A percentile compares a stretch with the other conserved stretches of the same genome.
Conservation (phyloP, 768 basidiomycete genomes). For the Lactarius evosmus region DNA sequence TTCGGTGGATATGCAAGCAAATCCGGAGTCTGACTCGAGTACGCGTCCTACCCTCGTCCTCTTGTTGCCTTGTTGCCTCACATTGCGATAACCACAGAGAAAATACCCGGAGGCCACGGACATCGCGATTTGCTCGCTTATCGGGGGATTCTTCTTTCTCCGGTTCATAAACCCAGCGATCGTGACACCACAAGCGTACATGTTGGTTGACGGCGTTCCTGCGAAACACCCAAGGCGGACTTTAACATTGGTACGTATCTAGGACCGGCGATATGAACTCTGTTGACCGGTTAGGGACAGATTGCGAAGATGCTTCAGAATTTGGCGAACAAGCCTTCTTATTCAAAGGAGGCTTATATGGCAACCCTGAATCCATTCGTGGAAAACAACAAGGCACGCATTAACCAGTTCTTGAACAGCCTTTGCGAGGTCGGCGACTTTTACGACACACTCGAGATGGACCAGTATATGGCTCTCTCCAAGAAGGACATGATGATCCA, state of each 20-base stretch:
- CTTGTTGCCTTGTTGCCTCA: background rate
- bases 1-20: slow-evolving; percentile 99
- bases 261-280: background rate
- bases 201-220: slow-evolving; percentile 97
- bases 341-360: slow-evolving; percentile 98
- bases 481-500: slow-evolving; percentile 99
- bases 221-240: slow-evolving; percentile 97
- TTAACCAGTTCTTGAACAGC: slow-evolving; percentile 95
- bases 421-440: slow-evolving; percentile 99
- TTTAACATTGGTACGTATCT: slow-evolving; percentile 66
- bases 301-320: slow-evolving; percentile 99
- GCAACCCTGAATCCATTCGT: slow-evolving; percentile 98
- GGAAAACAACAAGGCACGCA: slow-evolving; percentile 96
- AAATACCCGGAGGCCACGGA: slow-evolving; percentile 99
- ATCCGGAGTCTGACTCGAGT: slow-evolving; percentile 95
- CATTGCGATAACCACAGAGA: slow-evolving; percentile 49
- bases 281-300: slow-evolving; percentile 39
- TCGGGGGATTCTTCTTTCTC: slow-evolving; percentile 99
- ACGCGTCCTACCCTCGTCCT: slow-evolving; percentile 30
- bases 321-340: slow-evolving; percentile 96
- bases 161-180: slow-evolving; percentile 99
- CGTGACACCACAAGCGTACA: slow-evolving; percentile 98
- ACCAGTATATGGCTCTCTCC: slow-evolving; percentile 99
- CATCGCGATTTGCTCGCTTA: slow-evolving; percentile 96
- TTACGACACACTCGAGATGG: slow-evolving; percentile 99